Percentiles rank a stretch among this genome's conserved stretches.
Conservation (phyloP, 1,139 yeast genomes). For the Kluyveromyces sp. region DNA sequence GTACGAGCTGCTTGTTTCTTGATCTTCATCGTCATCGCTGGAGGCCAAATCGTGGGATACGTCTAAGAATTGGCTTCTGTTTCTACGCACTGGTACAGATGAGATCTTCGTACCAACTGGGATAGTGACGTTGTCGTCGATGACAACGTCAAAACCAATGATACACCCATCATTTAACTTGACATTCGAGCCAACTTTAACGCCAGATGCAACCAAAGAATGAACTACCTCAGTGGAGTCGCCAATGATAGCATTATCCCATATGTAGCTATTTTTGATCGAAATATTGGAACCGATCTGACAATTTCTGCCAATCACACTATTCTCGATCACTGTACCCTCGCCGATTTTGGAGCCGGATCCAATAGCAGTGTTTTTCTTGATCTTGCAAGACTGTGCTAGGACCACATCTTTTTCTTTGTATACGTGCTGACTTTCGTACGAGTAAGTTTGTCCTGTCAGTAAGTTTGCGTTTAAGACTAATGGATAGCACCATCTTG, state of each 20-base stretch:
- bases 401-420: conserved; percentile 76
- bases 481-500: conserved; percentile 89
- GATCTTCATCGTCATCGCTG: conserved; percentile 22
- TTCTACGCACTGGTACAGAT: conserved; percentile 36
- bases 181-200: conserved; percentile 47
- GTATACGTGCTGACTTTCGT: conserved; percentile 79
- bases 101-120: conserved; percentile 48
- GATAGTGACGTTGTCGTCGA: conserved; percentile 47
- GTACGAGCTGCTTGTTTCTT: conserved; percentile 7
- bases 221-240: conserved; percentile 53
- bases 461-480: conserved; percentile 79
- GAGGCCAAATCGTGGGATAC: conserved; percentile 29
- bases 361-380: conserved; percentile 74
- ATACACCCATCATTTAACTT: conserved; percentile 61
- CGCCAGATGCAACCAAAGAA: conserved; percentile 64
- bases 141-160: conserved; percentile 65
- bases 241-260: conserved; percentile 74
- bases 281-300: conserved; percentile 69
- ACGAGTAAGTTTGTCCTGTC: conserved; percentile 63
- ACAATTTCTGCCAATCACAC: conserved; percentile 83
- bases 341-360: conserved; percentile 59
- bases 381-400: conserved; percentile 86
- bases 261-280: conserved; percentile 69
- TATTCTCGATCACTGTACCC: conserved; percentile 46
- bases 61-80: conserved; percentile 16